Evolutionary conservation across 768 basidiomycete species (phyloP), one percentile per base, ranked within the genome.

Genomic region (Tylopilus rubrobrunneus): DNA sequence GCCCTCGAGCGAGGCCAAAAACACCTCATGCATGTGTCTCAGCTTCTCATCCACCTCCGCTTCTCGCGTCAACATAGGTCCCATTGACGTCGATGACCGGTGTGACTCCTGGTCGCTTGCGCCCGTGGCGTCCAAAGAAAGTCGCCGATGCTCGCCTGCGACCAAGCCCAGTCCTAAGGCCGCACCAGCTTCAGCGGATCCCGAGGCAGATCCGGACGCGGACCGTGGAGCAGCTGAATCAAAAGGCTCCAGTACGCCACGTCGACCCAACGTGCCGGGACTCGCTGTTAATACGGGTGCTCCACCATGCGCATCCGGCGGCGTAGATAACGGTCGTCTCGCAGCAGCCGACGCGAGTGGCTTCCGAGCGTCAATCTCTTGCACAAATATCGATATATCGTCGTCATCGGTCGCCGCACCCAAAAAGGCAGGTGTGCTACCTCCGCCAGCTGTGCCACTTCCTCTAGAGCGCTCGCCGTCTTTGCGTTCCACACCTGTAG

Each of bases 371-470:
- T 88, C 88, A 47, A 89, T 88, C 45, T 89, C 85, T 62, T 86
- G 84, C 40, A 91, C 85, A 60, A 90, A 91, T 12, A 78, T 74
- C 5, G 87, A 88, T 28, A 91, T 82, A 48, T 89, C 89, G 58
- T 89, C 87, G 59, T 90, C 86, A 56, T 90, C 86, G 7, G 80
- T 79, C 43, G 73, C 71, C 1, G 73, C 69, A 48, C 76, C 75
- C 51, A 83, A 66, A 62, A 74, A 79, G 5, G 78, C 77, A 8
- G 80, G 65, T 2, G 51, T 45, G 19, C 39, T 34, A 28, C 58
- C 40, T 2, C 56, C 52, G 28, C 65, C 50, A 47, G 63, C 60
- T 37, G 59, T 27, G 51, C 63, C 54, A 60, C 56, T 52, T 49
- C 71, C 48, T 28, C 50, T 39, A 45, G 64, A 52, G 14, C 58